These are phyloP conservation scores for Aurantiochytrium sp. DNA, from an alignment of 108 stramenopile genomes.

Conservation along the genomic window DNA sequence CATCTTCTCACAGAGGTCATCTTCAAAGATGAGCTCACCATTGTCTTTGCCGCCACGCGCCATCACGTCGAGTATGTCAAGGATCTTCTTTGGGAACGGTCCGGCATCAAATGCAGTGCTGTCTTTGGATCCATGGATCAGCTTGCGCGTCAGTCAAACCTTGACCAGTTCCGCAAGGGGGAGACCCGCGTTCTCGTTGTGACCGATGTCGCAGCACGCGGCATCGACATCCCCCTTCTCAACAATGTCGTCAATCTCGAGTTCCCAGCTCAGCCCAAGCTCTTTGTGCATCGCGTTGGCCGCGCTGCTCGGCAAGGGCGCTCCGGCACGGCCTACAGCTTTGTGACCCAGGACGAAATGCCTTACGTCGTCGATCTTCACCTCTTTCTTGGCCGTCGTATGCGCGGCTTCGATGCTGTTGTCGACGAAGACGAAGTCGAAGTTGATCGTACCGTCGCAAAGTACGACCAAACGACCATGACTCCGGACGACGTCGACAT, in stretches of 20 bases:
- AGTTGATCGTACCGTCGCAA: background rate
- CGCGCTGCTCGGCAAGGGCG: slow-evolving; percentile 85
- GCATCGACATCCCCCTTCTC: slow-evolving; percentile 93
- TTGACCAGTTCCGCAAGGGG: slow-evolving; percentile 77
- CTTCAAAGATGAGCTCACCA: slow-evolving; percentile 57
- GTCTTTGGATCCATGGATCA: slow-evolving; percentile 96
- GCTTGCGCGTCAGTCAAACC: slow-evolving; percentile 70
- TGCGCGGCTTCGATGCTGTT: slow-evolving; percentile 34
- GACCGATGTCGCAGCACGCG: slow-evolving; percentile 95
- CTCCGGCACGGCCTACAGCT: slow-evolving; percentile 73
- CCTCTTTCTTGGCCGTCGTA: slow-evolving; percentile 73
- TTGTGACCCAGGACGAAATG: slow-evolving; percentile 92
- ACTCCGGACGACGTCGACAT: slow-evolving; percentile 93
- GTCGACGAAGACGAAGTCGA: slow-evolving; percentile 23
- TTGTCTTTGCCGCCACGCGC: slow-evolving; percentile 88
- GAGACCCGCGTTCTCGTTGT: slow-evolving; percentile 74
- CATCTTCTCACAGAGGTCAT: slow-evolving; percentile 79
- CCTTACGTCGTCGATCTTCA: slow-evolving; percentile 95
- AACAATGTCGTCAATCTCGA: slow-evolving; percentile 95
- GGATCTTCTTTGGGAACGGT: slow-evolving; percentile 60
- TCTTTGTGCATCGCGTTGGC: slow-evolving; percentile 90
- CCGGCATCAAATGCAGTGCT: slow-evolving; percentile 46
- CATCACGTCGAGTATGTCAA: slow-evolving; percentile 93
- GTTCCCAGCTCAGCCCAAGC: slow-evolving; percentile 82
- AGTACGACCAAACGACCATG: slow-evolving; percentile 79